Percentiles rank a stretch among this genome's conserved stretches.
phyloP scores from a whole-genome alignment of 495 filamentous ascomycete genomes.

The Chaetomium fimeti region DNA sequence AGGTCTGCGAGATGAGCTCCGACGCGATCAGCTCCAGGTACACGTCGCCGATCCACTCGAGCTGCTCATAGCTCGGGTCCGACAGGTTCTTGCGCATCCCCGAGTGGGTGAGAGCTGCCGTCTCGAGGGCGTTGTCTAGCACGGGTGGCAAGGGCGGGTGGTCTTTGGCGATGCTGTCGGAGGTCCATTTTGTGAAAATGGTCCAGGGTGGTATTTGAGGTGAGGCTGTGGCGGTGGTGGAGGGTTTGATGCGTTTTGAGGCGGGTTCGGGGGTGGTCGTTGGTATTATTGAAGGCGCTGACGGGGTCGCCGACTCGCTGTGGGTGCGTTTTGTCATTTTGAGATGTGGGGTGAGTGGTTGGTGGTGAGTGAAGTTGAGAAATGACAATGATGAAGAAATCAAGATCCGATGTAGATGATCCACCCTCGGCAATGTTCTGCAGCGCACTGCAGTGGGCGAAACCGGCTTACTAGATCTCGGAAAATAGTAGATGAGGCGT shows the following conservation, averaged over 20 bases:
- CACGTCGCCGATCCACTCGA: conserved; percentile 75
- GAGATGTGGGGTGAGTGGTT: neutral
- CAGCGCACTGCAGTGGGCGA: neutral
- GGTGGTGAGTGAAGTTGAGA: conserved; percentile 3
- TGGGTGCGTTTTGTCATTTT: conserved; percentile 31
- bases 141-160: conserved; percentile 61
- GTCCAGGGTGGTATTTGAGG: conserved; percentile 16
- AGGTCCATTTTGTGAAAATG: conserved; percentile 42
- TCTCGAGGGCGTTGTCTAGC: conserved; percentile 54
- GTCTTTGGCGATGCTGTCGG: conserved; percentile 37
- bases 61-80: conserved; percentile 60
- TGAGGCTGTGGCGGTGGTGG: neutral
- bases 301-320: conserved; percentile 6
- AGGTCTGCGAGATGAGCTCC: conserved; percentile 62
- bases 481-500: neutral
- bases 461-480: neutral
- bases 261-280: neutral
- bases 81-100: conserved; percentile 40
- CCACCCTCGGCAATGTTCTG: neutral
- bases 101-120: conserved; percentile 66
- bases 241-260: conserved; percentile 24
- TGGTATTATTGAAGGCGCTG: neutral
- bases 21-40: conserved; percentile 70
- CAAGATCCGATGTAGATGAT: neutral
- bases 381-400: neutral